Evolutionary conservation across 208 protist species (phyloP).

Genomic region (Polymyxa betae): DNA sequence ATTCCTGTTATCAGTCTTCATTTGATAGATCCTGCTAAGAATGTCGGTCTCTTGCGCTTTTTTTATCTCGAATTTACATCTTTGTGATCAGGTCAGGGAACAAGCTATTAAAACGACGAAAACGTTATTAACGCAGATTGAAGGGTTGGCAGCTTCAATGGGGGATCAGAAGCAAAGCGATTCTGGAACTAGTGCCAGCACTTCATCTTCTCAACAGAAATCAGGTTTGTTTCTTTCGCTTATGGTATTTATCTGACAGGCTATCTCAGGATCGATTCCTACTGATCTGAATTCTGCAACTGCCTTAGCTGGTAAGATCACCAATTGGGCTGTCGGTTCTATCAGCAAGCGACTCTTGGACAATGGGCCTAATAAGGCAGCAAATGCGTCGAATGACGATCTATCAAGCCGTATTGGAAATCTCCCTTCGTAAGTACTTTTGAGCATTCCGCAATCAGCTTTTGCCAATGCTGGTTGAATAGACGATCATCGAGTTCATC

Average conservation of each 20-base stretch:
- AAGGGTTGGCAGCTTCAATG: background rate
- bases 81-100: background rate
- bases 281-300: background rate
- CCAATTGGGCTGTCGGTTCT: conserved; percentile 11
- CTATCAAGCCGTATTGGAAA: background rate
- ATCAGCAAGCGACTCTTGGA: conserved; percentile 30
- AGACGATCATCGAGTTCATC: background rate
- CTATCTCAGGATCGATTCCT: too few relatives aligned
- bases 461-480: background rate
- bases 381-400: background rate
- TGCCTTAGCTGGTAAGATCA: conserved; percentile 25
- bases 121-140: background rate
- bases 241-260: too few relatives aligned
- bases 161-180: background rate
- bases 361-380: background rate
- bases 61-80: background rate
- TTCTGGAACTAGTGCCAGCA: background rate
- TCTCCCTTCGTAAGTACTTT: background rate
- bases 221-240: background rate
- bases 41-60: background rate
- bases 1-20: background rate
- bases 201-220: background rate
- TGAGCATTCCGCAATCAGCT: background rate
- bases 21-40: background rate
- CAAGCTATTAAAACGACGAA: background rate